These are phyloP conservation scores for Blastobotrys attinorum DNA, from an alignment of 805 yeast genomes.

Conservation along the genomic window DNA sequence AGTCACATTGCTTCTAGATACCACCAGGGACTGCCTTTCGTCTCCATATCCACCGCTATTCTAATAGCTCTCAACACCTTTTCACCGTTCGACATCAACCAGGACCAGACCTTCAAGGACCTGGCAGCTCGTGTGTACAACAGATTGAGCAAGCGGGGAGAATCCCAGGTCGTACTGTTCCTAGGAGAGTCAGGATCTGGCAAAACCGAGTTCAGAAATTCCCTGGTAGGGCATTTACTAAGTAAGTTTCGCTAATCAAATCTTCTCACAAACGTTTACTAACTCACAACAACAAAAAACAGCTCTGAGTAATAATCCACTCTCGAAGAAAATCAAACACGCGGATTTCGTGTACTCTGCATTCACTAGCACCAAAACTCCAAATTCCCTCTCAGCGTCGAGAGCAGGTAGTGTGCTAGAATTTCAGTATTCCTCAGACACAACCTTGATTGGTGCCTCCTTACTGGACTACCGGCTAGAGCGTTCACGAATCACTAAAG, in stretches of 20 bases:
- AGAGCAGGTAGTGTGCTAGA: constrained; percentile 50
- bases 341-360: constrained; percentile 32
- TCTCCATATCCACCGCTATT: constrained; percentile 31
- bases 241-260: constrained; percentile 10
- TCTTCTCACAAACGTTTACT: background rate
- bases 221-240: constrained; percentile 25
- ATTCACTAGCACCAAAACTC: constrained; percentile 33
- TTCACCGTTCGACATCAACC: constrained; percentile 30
- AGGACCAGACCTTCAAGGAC: constrained; percentile 30
- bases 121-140: constrained; percentile 32
- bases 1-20: constrained; percentile 36
- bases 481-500: constrained; percentile 44
- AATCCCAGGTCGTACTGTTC: constrained; percentile 32
- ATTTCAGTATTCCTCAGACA: constrained; percentile 41
- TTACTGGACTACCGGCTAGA: constrained; percentile 50
- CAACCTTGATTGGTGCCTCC: constrained; percentile 44
- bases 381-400: constrained; percentile 32
- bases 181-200: constrained; percentile 36
- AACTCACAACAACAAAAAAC: background rate
- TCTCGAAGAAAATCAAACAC: constrained; percentile 27
- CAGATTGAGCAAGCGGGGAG: constrained; percentile 30
- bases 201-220: constrained; percentile 30
- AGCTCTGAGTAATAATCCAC: constrained; percentile 30
- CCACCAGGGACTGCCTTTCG: constrained; percentile 35
- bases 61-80: constrained; percentile 34